These are phyloP conservation scores for Bipolaris gigantea DNA, from an alignment of 2,329 filamentous ascomycete species.

Conservation along the genomic window DNA sequence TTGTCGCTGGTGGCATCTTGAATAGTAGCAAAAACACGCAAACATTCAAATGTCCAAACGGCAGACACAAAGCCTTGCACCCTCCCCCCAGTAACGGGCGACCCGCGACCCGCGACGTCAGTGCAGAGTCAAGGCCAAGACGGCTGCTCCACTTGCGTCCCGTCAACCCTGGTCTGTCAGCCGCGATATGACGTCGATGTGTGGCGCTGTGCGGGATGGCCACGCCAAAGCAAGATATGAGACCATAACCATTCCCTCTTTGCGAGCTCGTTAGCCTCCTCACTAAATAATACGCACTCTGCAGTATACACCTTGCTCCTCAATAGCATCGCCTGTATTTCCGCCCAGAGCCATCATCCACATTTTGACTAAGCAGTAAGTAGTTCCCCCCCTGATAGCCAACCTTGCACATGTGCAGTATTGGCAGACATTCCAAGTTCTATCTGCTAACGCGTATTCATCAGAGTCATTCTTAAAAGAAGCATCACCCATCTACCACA, in stretches of 20 bases:
- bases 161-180: conserved; percentile 23
- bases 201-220: conserved; percentile 33
- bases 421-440: conserved; percentile 10
- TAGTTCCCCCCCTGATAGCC: conserved; percentile 1
- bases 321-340: not conserved
- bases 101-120: conserved; percentile 27
- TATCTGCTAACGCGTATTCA: conserved; percentile 9
- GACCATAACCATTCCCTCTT: conserved; percentile 11
- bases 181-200: conserved; percentile 38
- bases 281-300: conserved; percentile 6
- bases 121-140: conserved; percentile 27
- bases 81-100: conserved; percentile 7
- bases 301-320: not conserved
- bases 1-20: conserved; percentile 29
- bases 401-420: conserved; percentile 6
- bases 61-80: conserved; percentile 5
- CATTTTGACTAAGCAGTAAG: conserved; percentile 16
- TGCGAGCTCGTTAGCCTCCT: conserved; percentile 15
- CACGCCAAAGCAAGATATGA: conserved; percentile 29
- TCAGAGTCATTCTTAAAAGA: not conserved
- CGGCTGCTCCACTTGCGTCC: conserved; percentile 28
- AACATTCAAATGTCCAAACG: conserved; percentile 8
- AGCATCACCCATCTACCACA: conserved; percentile 6
- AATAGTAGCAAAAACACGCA: conserved; percentile 1
- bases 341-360: not conserved